These are phyloP conservation scores for Scenedesmus sp. DNA, from an alignment of 163 green algal genomes.

Conservation along the genomic window DNA sequence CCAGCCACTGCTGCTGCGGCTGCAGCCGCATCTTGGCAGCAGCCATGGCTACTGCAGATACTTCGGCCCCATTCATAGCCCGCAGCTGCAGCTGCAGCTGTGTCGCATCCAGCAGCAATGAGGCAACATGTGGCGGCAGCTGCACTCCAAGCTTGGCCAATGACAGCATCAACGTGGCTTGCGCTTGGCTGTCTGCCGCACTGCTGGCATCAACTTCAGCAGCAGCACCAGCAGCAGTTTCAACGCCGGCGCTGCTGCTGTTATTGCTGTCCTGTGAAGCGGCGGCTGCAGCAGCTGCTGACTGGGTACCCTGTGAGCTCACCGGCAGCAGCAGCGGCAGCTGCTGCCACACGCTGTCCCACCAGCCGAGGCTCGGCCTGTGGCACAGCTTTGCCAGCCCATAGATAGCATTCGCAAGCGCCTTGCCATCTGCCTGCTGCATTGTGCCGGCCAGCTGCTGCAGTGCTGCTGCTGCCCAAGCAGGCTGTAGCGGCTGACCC, in stretches of 20 bases:
- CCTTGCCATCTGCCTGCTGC: conserved; percentile 24
- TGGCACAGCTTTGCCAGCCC: conserved; percentile 19
- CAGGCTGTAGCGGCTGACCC: background rate
- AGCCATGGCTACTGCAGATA: conserved; percentile 5
- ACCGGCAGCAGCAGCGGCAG: conserved; percentile 4
- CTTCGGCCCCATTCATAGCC: background rate
- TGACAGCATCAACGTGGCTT: background rate
- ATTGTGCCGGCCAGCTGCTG: background rate
- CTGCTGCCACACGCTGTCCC: conserved; percentile 32
- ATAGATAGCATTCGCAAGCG: conserved; percentile 19
- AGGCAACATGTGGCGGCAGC: background rate
- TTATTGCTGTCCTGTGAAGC: background rate
- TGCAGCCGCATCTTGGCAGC: conserved; percentile 11
- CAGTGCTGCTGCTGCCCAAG: background rate
- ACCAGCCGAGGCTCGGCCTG: background rate
- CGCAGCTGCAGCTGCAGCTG: conserved; percentile 37
- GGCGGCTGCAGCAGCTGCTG: background rate
- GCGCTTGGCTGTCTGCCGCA: conserved; percentile 2
- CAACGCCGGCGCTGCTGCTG: background rate
- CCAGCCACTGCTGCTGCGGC: background rate
- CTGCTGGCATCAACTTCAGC: background rate
- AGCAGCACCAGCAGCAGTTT: background rate
- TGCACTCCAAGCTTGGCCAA: conserved; percentile 14
- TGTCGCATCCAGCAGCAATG: background rate
- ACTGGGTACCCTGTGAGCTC: background rate